Percentiles rank a stretch among this genome's conserved stretches.
These are phyloP conservation scores for Lasiodiplodia sp. DNA, from an alignment of 2,329 filamentous ascomycete genomes.

Conservation along the genomic window DNA sequence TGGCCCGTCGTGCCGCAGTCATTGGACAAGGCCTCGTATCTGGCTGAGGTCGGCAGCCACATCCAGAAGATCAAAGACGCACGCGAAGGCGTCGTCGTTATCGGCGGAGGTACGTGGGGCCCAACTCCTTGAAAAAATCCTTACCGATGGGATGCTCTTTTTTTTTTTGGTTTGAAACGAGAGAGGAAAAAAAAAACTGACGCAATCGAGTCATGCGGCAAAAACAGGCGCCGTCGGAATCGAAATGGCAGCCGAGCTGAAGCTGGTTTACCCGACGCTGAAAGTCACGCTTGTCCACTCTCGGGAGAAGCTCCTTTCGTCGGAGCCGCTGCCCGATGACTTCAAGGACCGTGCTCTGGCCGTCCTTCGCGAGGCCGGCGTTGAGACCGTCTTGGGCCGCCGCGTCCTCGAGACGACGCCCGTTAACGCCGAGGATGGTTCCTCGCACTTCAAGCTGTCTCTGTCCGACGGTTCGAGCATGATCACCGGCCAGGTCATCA, in stretches of 20 bases:
- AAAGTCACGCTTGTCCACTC: conserved; percentile 78
- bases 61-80: conserved; percentile 46
- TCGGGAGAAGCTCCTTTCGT: conserved; percentile 71
- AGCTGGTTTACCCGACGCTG: conserved; percentile 68
- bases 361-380: conserved; percentile 67
- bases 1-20: conserved; percentile 79
- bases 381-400: conserved; percentile 69
- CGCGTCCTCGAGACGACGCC: conserved; percentile 58
- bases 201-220: too few species aligned
- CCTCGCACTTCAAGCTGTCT: conserved; percentile 40
- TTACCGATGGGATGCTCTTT: too few species aligned
- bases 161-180: not conserved
- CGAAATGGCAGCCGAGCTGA: conserved; percentile 82
- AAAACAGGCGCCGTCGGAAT: conserved; percentile 76
- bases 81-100: conserved; percentile 63
- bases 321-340: conserved; percentile 74
- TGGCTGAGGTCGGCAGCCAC: conserved; percentile 67
- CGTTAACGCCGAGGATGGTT: not conserved
- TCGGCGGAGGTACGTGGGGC: conserved; percentile 67
- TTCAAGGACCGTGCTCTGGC: conserved; percentile 69
- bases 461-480: conserved; percentile 56
- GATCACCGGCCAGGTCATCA: conserved; percentile 70
- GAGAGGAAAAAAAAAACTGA: too few species aligned
- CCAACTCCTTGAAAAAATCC: too few species aligned
- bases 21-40: conserved; percentile 65